A percentile compares a stretch with the other conserved stretches of the same genome.
phyloP scores from a whole-genome alignment of 768 basidiomycete species.

The Rhizopogon sp. region DNA sequence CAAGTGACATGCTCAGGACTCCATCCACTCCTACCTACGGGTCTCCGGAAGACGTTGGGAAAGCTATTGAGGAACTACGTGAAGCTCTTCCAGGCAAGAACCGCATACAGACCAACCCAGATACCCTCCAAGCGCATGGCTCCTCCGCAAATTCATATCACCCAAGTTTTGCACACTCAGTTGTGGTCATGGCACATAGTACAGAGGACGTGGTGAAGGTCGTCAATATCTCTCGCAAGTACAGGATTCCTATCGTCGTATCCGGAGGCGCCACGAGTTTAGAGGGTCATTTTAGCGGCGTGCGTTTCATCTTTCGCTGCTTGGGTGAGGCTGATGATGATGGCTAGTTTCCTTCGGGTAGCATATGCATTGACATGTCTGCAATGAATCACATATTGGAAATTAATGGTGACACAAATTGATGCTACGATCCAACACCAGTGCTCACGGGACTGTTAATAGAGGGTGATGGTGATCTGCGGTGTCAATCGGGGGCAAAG shows the following conservation, averaged over 20 bases:
- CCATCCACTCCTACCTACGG: slow-evolving; percentile 34
- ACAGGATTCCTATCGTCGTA: slow-evolving; percentile 70
- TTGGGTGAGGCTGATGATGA: not conserved
- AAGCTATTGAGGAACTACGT: slow-evolving; percentile 51
- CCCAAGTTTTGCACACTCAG: slow-evolving; percentile 49
- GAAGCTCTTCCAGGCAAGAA: slow-evolving; percentile 40
- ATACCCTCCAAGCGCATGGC: slow-evolving; percentile 50
- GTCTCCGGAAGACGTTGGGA: slow-evolving; percentile 37
- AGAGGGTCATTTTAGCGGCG: slow-evolving; percentile 83
- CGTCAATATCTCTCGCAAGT: slow-evolving; percentile 71
- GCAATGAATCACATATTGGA: slow-evolving; percentile 62
- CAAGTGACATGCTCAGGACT: not conserved
- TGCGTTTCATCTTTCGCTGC: slow-evolving; percentile 23
- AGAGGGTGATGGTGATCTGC: slow-evolving; percentile 72
- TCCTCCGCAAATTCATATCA: slow-evolving; percentile 70
- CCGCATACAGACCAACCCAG: slow-evolving; percentile 46
- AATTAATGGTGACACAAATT: slow-evolving; percentile 36
- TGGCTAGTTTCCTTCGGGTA: slow-evolving; percentile 40
- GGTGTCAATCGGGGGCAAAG: slow-evolving; percentile 69
- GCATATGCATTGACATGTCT: slow-evolving; percentile 64
- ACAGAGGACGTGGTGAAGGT: slow-evolving; percentile 83
- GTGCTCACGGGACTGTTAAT: not conserved
- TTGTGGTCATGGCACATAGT: slow-evolving; percentile 52
- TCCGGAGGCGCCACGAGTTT: slow-evolving; percentile 85
- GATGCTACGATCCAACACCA: slow-evolving; percentile 2